Evolutionary conservation across 2,329 filamentous ascomycete genomes (phyloP).

Genomic region (Botrytis tulipae): DNA sequence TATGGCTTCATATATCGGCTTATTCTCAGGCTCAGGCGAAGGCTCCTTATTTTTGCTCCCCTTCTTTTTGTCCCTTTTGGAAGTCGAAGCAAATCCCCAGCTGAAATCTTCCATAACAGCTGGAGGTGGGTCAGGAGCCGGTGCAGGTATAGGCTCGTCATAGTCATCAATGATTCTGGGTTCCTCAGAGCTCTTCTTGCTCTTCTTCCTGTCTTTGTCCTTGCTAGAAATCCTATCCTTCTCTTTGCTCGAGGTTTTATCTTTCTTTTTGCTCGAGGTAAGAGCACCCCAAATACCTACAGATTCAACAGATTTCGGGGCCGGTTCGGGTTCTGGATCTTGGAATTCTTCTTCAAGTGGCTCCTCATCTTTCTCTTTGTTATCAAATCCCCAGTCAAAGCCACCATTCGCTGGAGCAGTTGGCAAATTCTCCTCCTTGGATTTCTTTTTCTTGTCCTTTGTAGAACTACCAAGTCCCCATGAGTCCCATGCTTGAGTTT

Average conservation of each 20-base stretch:
- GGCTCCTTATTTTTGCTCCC: constrained; percentile 35
- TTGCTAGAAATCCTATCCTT: constrained; percentile 26
- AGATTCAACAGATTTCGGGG: constrained; percentile 23
- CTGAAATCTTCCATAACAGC: constrained; percentile 36
- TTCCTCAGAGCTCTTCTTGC: constrained; percentile 29
- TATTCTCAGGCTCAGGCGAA: constrained; percentile 26
- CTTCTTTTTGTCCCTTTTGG: constrained; percentile 46
- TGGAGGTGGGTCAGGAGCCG: constrained; percentile 23
- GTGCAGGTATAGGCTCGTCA: constrained; percentile 27
- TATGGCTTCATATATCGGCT: constrained; percentile 31
- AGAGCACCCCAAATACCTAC: constrained; percentile 25
- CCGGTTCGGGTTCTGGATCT: constrained; percentile 23
- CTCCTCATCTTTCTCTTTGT: constrained; percentile 24
- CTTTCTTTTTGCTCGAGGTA: constrained; percentile 21
- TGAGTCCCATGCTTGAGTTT: constrained; percentile 38
- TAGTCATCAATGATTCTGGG: constrained; percentile 19
- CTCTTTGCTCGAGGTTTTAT: constrained; percentile 23
- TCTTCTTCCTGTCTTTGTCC: constrained; percentile 47
- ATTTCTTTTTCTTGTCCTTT: constrained; percentile 41
- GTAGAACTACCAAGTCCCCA: constrained; percentile 35
- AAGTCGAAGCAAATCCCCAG: constrained; percentile 27
- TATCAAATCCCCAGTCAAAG: constrained; percentile 14
- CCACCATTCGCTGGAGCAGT: constrained; percentile 12
- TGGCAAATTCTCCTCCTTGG: constrained; percentile 11
- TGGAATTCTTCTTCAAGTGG: constrained; percentile 41